Evolutionary conservation across 306 rosid species (phyloP).

Genomic region (Pachyrhizus erosus): DNA sequence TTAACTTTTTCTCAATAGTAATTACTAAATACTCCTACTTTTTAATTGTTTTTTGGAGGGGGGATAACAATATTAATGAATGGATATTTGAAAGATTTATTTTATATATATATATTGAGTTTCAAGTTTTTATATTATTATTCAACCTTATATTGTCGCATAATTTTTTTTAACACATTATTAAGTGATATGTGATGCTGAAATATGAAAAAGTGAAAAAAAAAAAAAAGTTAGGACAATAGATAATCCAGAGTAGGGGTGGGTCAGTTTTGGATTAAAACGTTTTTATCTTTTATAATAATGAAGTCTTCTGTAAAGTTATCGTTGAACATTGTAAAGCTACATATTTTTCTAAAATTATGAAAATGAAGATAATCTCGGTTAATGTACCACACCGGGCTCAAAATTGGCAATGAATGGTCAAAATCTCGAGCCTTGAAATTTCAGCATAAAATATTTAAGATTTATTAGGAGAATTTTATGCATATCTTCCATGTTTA

Average conservation of each 20-base stretch:
- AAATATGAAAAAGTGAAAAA: not conserved
- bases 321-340: conserved; percentile 21
- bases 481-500: conserved; percentile 20
- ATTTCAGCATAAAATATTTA: conserved; percentile 42
- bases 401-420: conserved; percentile 57
- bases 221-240: conserved; percentile 18
- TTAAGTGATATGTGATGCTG: not conserved
- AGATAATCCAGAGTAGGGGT: not conserved
- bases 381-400: conserved; percentile 46
- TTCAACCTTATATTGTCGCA: not conserved
- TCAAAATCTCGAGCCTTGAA: conserved; percentile 55
- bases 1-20: no score
- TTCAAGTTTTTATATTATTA: not conserved
- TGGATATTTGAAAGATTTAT: not conserved
- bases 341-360: conserved; percentile 1
- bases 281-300: conserved; percentile 18
- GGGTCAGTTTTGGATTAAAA: not conserved
- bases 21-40: not conserved
- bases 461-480: conserved; percentile 3
- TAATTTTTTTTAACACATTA: not conserved
- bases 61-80: no score
- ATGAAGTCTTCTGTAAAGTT: conserved; percentile 24
- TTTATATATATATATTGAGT: not conserved
- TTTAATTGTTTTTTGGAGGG: no score
- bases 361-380: conserved; percentile 40